Conservation (phyloP, 495 filamentous ascomycete species). For the Hypomontagnella monticulosa region DNA sequence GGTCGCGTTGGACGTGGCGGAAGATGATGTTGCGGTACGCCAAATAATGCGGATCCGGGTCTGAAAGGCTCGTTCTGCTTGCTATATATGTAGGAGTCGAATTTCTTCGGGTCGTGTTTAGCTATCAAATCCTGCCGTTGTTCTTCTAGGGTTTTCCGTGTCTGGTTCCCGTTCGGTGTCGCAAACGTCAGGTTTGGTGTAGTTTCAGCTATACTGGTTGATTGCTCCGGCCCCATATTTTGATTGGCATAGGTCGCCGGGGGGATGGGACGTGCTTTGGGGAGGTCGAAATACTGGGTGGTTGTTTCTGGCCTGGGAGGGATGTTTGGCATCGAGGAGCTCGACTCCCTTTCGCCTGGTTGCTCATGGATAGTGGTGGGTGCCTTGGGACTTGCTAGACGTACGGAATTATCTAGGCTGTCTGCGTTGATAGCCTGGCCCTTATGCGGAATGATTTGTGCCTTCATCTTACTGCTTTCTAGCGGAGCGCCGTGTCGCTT, state of each 20-base stretch:
- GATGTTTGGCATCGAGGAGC: neutral
- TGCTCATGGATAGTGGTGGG: neutral
- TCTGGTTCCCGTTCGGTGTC: conserved; percentile 24
- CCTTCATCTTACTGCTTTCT: neutral
- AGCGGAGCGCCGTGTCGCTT: neutral
- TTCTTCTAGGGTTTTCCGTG: conserved; percentile 27
- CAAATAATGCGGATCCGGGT: conserved; percentile 39
- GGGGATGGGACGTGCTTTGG: too few relatives aligned
- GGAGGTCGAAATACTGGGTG: too few relatives aligned
- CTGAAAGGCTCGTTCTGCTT: conserved; percentile 40
- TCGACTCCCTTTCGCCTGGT: neutral
- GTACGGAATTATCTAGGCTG: too few relatives aligned
- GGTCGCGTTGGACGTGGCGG: conserved; percentile 33
- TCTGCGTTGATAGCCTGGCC: too few relatives aligned
- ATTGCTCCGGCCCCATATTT: neutral
- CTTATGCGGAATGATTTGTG: neutral
- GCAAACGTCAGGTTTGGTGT: conserved; percentile 13
- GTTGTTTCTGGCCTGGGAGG: neutral
- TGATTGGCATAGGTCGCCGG: too few relatives aligned
- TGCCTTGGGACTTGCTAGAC: too few relatives aligned
- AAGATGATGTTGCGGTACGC: conserved; percentile 11
- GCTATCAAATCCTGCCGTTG: conserved; percentile 37
- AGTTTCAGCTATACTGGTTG: neutral
- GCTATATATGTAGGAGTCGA: conserved; percentile 44
- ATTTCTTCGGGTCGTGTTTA: conserved; percentile 36